Base-by-base conservation (phyloP, 2,329 filamentous ascomycete species). In the Curvularia hawaiiensis region DNA sequence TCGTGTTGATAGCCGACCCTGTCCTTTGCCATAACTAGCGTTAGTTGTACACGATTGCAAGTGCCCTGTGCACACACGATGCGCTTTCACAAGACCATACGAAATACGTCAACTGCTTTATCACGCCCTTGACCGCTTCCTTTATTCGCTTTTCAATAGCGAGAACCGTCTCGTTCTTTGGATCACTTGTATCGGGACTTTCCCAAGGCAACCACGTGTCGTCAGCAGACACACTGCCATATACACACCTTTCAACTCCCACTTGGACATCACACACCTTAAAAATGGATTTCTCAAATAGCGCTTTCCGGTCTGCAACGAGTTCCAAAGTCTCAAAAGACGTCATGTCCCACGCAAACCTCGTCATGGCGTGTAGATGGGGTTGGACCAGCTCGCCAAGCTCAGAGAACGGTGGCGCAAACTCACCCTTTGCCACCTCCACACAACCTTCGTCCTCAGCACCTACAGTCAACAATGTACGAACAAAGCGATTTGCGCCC, bases 361-460 rank as follows among this genome's bases (percentile, higher is more conserved):
- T 71, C 22, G 68, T 75, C 7, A 71, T 72, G 65, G 63, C 70
- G 18, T 74, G 71, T 58, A 67, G 70, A 49, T 75, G 71, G 65
- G 72, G 73, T 3, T 75, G 73, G 73, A 63, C 66, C 16, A 69
- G 66, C 30, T 66, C 66, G 30, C 69, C 68, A 45, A 61, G 66
- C 18, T 20, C 47, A 50, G 47, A 50, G 22, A 26, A 33, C 50
- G 53, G 58, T 52, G 52, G 52, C 53, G 52, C 57, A 57, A 61
- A 44, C 28, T 46, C 60, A 49, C 50, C 58, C 16, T 40, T 51
- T 28, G 30, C 40, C 24, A 47, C 54, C 20, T 55, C 59, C 33
- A 55, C 58, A 18, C 50, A 58, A 54, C 58, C 54, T 41, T 30
- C 47, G 10, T 41, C 58, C 20, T 52, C 61, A 26, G 35, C 44